A percentile compares a stretch with the other conserved stretches of the same genome.
phyloP scores from a whole-genome alignment of 2,329 filamentous ascomycete species.

The Atkinsonella texensis region DNA sequence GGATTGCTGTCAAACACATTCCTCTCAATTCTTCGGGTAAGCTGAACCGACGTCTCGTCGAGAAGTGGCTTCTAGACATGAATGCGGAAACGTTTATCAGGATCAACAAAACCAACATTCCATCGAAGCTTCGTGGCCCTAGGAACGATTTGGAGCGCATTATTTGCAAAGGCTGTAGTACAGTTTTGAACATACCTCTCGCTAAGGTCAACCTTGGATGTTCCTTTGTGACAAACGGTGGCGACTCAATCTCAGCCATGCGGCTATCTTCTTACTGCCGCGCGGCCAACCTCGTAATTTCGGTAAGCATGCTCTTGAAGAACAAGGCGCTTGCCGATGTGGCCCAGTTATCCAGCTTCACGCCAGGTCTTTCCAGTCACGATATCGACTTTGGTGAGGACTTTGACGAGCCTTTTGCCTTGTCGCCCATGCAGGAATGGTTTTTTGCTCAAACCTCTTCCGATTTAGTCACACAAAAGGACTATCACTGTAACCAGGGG shows the following conservation, averaged over 20 bases:
- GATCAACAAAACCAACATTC: not conserved
- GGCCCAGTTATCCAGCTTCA: not conserved
- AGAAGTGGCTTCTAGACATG: constrained; percentile 1
- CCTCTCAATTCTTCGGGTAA: constrained; percentile 10
- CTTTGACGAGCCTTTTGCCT: not conserved
- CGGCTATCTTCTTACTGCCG: constrained; percentile 27
- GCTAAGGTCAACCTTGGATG: constrained; percentile 17
- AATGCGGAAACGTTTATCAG: not conserved
- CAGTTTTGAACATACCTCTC: constrained; percentile 24
- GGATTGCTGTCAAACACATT: constrained; percentile 3
- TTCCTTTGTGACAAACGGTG: constrained; percentile 28
- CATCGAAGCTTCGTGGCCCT: not conserved
- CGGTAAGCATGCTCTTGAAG: constrained; percentile 12
- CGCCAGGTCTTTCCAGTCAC: not conserved
- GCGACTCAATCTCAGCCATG: constrained; percentile 33
- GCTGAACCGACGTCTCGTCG: constrained; percentile 8
- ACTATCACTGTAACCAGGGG: constrained; percentile 3
- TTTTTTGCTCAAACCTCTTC: constrained; percentile 2
- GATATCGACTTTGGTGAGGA: not conserved
- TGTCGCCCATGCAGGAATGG: constrained; percentile 7
- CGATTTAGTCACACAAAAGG: not conserved
- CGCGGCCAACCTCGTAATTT: constrained; percentile 16
- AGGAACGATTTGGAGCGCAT: constrained; percentile 4
- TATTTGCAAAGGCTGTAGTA: constrained; percentile 22
- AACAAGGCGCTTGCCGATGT: constrained; percentile 1